These are phyloP conservation scores for Claviceps sp. DNA, from an alignment of 2,329 filamentous ascomycete genomes.

Conservation along the genomic window DNA sequence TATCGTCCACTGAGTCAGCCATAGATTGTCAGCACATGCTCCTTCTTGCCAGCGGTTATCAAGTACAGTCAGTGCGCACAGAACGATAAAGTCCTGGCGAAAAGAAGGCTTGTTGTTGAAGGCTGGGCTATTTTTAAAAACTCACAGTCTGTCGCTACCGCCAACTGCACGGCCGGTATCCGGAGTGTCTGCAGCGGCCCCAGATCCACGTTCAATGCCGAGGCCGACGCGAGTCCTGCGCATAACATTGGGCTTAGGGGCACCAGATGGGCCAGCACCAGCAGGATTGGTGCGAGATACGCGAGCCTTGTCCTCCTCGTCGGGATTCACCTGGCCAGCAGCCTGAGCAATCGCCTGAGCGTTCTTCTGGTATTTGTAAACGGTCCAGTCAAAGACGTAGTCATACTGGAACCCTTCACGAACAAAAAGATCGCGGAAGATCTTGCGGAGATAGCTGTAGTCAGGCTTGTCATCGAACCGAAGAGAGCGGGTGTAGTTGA, in stretches of 20 bases:
- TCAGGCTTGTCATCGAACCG: conserved; percentile 99
- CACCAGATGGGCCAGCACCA: conserved; percentile 48
- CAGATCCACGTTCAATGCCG: conserved; percentile 56
- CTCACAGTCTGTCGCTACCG: conserved; percentile 93
- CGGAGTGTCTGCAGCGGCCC: conserved; percentile 49
- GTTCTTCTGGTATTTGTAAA: conserved; percentile 99
- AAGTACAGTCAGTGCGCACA: conserved; percentile 71
- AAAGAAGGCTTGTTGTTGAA: conserved; percentile 37
- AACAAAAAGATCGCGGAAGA: conserved; percentile 98
- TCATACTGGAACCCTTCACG: conserved; percentile 99
- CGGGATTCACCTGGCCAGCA: conserved; percentile 50
- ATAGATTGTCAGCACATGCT: conserved; percentile 56
- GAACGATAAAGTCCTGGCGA: conserved; percentile 74
- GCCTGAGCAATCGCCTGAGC: conserved; percentile 81
- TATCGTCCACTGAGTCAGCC: conserved; percentile 74
- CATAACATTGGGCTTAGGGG: conserved; percentile 58
- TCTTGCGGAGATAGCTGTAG: conserved; percentile 99
- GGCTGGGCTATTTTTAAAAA: conserved; percentile 38
- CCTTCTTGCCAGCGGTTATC: conserved; percentile 61
- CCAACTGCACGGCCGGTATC: conserved; percentile 64
- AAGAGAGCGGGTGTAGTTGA: conserved; percentile 97
- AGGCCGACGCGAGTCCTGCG: conserved; percentile 47
- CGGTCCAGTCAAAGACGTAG: conserved; percentile 99
- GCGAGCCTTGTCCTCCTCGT: conserved; percentile 64
- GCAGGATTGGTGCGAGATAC: conserved; percentile 54